These are phyloP conservation scores for Schwanniomyces vanrijiae DNA, from an alignment of 805 yeast species.

Conservation along the genomic window DNA sequence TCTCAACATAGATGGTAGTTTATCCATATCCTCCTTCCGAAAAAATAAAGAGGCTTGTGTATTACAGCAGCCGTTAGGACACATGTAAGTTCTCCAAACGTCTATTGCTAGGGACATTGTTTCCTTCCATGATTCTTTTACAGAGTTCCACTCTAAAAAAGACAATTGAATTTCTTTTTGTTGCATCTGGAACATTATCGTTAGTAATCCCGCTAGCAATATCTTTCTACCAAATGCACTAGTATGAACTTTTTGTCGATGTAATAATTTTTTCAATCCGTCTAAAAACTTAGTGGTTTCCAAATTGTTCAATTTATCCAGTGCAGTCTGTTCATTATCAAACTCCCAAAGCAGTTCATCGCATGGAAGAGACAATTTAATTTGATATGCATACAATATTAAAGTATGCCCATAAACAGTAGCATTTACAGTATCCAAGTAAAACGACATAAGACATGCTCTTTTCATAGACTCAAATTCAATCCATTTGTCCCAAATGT, in stretches of 20 bases:
- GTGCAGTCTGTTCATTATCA: constrained; percentile 14
- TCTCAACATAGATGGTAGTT: constrained; percentile 19
- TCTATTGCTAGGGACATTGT: constrained; percentile 28
- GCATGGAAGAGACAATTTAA: constrained; percentile 27
- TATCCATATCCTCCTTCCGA: constrained; percentile 5
- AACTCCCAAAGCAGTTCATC: constrained; percentile 30
- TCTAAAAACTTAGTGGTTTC: constrained; percentile 22
- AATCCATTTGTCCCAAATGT: constrained; percentile 33
- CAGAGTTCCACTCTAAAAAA: constrained; percentile 21
- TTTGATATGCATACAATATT: constrained; percentile 26
- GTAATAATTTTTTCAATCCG: constrained; percentile 22
- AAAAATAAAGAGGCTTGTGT: constrained; percentile 13
- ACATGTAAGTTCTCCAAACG: constrained; percentile 26
- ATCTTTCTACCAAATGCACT: constrained; percentile 22
- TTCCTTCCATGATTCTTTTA: constrained; percentile 26
- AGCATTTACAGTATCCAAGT: constrained; percentile 35
- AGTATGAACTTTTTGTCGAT: constrained; percentile 18
- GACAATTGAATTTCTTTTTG: constrained; percentile 25
- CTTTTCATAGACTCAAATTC: constrained; percentile 36
- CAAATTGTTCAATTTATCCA: constrained; percentile 9
- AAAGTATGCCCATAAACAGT: constrained; percentile 33
- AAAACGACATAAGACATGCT: constrained; percentile 35
- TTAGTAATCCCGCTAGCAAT: constrained; percentile 20
- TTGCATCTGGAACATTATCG: constrained; percentile 28
- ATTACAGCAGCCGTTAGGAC: constrained; percentile 20